phyloP scores from a whole-genome alignment of 2,329 filamentous ascomycete genomes.

The Fusarium vanettenii region DNA sequence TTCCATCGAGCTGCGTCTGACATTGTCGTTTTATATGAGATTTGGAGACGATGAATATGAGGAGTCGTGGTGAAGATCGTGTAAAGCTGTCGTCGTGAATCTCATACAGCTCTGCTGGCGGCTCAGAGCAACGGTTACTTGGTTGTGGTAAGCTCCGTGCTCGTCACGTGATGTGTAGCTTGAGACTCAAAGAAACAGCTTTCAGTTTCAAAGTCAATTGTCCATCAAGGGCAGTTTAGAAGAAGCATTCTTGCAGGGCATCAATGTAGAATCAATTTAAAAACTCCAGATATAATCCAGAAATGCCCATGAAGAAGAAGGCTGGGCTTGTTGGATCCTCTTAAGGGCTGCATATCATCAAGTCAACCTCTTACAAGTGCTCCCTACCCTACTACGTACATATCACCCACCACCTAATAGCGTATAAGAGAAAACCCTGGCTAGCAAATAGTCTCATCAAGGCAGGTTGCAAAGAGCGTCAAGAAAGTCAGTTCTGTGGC shows the following conservation, averaged over 20 bases:
- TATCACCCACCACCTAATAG: neutral
- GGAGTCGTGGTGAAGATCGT: neutral
- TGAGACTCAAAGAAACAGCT: neutral
- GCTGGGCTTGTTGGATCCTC: neutral
- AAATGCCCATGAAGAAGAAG: neutral
- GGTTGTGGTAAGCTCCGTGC: slow-evolving; percentile 20
- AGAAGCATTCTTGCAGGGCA: neutral
- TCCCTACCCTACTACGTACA: neutral
- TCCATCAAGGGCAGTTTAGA: neutral
- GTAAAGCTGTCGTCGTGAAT: slow-evolving; percentile 13
- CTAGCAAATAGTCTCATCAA: neutral
- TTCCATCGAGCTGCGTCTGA: slow-evolving; percentile 87
- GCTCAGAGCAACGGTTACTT: slow-evolving; percentile 8
- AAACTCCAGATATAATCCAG: too few species aligned
- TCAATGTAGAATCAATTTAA: neutral
- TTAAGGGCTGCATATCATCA: neutral
- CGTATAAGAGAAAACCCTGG: neutral
- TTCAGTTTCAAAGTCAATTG: neutral
- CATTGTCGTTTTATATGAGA: slow-evolving; percentile 61
- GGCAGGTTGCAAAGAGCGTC: neutral
- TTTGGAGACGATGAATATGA: neutral
- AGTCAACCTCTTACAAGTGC: neutral
- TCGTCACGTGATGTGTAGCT: slow-evolving; percentile 33
- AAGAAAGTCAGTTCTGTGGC: neutral
- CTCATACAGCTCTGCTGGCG: slow-evolving; percentile 17